Conservation (phyloP, 768 basidiomycete genomes). For the Cystoderma amianthinum region DNA sequence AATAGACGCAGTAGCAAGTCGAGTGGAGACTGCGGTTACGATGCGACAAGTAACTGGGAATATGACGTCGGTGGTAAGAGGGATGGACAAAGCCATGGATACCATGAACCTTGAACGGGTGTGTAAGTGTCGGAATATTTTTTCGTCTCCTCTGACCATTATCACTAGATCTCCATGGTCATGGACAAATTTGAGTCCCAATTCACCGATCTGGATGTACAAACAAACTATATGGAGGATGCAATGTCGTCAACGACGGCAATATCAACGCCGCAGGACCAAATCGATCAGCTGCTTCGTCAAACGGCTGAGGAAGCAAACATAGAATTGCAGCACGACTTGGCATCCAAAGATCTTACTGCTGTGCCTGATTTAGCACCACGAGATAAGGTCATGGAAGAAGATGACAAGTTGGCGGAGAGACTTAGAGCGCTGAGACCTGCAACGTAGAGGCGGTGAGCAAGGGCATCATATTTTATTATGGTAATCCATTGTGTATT, state of each 20-base stretch:
- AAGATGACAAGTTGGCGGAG: constrained; percentile 79
- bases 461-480: too few relatives aligned
- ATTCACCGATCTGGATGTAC: constrained; percentile 95
- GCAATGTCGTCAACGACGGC: constrained; percentile 93
- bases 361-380: constrained; percentile 50
- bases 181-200: constrained; percentile 99
- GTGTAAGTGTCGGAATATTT: constrained; percentile 20
- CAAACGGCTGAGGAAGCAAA: constrained; percentile 97
- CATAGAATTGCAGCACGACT: constrained; percentile 89
- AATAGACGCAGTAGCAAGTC: constrained; percentile 93
- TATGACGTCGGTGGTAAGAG: constrained; percentile 94
- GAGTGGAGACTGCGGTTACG: constrained; percentile 97
- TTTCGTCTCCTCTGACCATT: background rate
- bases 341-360: constrained; percentile 57
- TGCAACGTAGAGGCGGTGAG: constrained; percentile 58
- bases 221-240: constrained; percentile 97
- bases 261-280: constrained; percentile 91
- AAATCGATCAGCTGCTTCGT: constrained; percentile 86
- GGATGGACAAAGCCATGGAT: constrained; percentile 99
- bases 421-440: constrained; percentile 85
- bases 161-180: constrained; percentile 80
- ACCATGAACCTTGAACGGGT: constrained; percentile 98
- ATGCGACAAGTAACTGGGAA: constrained; percentile 96
- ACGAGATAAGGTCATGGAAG: constrained; percentile 57
- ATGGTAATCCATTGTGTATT: too few relatives aligned